A percentile compares a stretch with the other conserved stretches of the same genome.
phyloP scores from a whole-genome alignment of 208 protist genomes.

The Lotmaria passim region DNA sequence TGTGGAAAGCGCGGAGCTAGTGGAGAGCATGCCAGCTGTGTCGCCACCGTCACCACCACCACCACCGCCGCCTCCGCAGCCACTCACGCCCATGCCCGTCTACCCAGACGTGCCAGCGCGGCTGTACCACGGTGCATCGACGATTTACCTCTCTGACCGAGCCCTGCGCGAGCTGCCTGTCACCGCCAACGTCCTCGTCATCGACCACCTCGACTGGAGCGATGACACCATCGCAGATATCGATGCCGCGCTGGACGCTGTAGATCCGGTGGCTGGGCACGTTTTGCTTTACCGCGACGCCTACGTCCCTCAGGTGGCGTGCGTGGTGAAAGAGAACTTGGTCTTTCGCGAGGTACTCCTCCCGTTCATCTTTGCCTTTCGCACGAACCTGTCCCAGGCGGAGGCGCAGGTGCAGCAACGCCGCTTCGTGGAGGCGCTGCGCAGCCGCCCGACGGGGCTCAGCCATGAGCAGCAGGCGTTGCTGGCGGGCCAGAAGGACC shows the following conservation, averaged over 20 bases:
- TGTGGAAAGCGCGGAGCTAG: neutral
- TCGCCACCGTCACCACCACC: neutral
- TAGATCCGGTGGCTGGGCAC: conserved; percentile 24
- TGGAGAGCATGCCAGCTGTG: neutral
- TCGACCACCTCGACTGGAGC: conserved; percentile 32
- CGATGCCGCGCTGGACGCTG: conserved; percentile 15
- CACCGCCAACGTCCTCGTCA: conserved; percentile 49
- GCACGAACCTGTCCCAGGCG: conserved; percentile 22
- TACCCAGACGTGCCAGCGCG: conserved; percentile 21
- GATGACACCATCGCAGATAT: conserved; percentile 10
- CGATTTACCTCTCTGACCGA: conserved; percentile 38
- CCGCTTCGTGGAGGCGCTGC: conserved; percentile 31
- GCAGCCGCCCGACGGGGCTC: conserved; percentile 15
- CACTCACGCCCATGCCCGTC: conserved; percentile 16
- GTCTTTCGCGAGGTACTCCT: conserved; percentile 17
- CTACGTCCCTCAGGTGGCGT: conserved; percentile 26
- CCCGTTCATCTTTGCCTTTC: conserved; percentile 48
- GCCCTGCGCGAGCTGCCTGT: conserved; percentile 33
- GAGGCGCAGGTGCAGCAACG: conserved; percentile 19
- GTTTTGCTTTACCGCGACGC: conserved; percentile 38
- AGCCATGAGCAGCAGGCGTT: conserved; percentile 26
- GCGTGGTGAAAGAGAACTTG: conserved; percentile 18
- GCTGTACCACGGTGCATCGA: conserved; percentile 28
- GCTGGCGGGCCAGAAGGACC: conserved; percentile 26
- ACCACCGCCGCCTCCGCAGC: conserved; percentile 1